Evolutionary conservation across 2,329 filamentous ascomycete species (phyloP), one percentile per base, ranked within the genome.

Genomic region (Phialophora macrospora): DNA sequence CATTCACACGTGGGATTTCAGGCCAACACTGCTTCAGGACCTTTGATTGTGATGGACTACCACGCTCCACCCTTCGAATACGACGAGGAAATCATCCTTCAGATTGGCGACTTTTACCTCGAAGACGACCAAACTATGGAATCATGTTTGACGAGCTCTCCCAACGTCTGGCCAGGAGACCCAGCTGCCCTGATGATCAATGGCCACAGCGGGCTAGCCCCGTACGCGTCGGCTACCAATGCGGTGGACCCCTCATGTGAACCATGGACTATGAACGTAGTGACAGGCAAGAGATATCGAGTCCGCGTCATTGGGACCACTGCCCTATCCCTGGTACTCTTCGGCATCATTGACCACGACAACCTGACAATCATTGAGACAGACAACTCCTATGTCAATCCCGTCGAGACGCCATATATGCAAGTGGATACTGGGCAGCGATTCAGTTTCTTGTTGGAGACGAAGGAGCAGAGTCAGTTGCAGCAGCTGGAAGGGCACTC

Each of bases 1-100:
- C 88, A 90, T 72, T 89, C 87, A 0, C 88, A 90, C 66, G 80
- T 90, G 17, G 87, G 82, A 0, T 85, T 89, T 63, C 87, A 90
- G 72, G 84, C 85, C 0, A 76, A 85, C 32, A 85, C 86, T 17
- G 85, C 84, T 0, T 75, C 81, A 6, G 88, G 88, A 0, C 76
- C 84, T 0, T 72, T 90, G 38, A 84, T 88, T 54, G 82, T 90
- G n/a, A 82, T 85, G 64, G 82, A 85, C 56, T 60, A 73, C 41
- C 74, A 72, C 0, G 62, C 78, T 54, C 67, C 77, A 28, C 87
- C 87, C 0, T 89, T 88, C 68, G 48, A 81, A 0, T 90, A 88
- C 68, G 85, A 90, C 62, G 87, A 85, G 2, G 88, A 90, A 28
- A 79, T 83, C 0, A 80, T 85, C 2, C 64, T 90, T 2, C 73